Percentiles rank a stretch among this genome's conserved stretches.
Evolutionary conservation across 257 asterid species (phyloP).

Genomic region (Ligustrum vulgare): DNA sequence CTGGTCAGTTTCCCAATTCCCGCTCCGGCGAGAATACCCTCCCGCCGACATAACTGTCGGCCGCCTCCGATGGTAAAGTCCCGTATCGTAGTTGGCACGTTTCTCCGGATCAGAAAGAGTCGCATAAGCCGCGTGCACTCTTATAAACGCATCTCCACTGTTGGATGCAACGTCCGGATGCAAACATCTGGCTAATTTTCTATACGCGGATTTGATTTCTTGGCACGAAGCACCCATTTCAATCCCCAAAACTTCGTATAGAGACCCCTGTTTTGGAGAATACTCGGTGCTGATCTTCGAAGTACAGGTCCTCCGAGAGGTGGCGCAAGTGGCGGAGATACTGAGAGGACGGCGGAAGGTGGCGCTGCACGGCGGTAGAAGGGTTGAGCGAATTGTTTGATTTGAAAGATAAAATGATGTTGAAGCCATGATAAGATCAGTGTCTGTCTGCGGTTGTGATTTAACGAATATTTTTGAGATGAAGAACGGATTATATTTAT

Average conservation of each 20-base stretch:
- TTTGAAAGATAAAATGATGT: slow-evolving; percentile 35
- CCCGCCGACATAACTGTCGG: slow-evolving; percentile 25
- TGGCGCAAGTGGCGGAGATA: slow-evolving; percentile 45
- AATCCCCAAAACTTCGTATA: slow-evolving; percentile 57
- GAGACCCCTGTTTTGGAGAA: slow-evolving; percentile 34
- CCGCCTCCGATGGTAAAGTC: slow-evolving; percentile 35
- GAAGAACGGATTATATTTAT: slow-evolving; percentile 15
- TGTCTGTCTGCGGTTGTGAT: not conserved
- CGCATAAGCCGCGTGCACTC: slow-evolving; percentile 72
- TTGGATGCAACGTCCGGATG: slow-evolving; percentile 56
- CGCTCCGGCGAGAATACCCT: slow-evolving; percentile 32
- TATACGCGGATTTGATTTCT: slow-evolving; percentile 60
- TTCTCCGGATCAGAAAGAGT: slow-evolving; percentile 79
- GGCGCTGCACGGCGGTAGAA: not conserved
- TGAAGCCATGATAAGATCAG: slow-evolving; percentile 38
- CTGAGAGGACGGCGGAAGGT: slow-evolving; percentile 22
- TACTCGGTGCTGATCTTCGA: not conserved
- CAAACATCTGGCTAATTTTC: slow-evolving; percentile 48
- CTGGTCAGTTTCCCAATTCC: slow-evolving; percentile 90
- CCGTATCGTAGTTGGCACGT: slow-evolving; percentile 62
- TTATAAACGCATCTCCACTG: slow-evolving; percentile 46
- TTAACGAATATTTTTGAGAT: not conserved
- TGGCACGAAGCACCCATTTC: slow-evolving; percentile 37
- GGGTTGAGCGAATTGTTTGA: slow-evolving; percentile 18
- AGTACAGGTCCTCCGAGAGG: slow-evolving; percentile 31